These are phyloP conservation scores for Terfezia boudieri DNA, from an alignment of 495 filamentous ascomycete species.

Conservation along the genomic window DNA sequence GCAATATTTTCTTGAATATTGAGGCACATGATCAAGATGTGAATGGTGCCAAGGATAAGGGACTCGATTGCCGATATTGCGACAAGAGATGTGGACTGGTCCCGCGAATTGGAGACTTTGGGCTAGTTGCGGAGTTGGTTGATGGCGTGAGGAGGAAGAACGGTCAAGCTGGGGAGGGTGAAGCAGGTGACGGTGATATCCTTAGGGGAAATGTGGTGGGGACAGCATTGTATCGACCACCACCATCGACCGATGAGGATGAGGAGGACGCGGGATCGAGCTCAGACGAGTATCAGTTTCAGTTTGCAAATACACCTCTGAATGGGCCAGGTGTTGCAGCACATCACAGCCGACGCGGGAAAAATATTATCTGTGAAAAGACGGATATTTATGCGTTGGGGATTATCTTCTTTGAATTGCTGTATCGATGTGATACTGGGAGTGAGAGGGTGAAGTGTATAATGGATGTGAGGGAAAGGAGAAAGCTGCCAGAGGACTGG, in stretches of 20 bases:
- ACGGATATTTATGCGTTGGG: conserved; percentile 27
- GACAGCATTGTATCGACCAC: neutral
- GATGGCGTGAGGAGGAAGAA: conserved; percentile 2
- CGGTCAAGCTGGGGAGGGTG: neutral
- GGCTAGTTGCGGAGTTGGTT: conserved; percentile 24
- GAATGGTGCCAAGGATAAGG: neutral
- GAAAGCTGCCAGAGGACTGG: neutral
- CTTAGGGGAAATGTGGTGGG: neutral
- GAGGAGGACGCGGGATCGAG: neutral
- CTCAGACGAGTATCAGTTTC: neutral
- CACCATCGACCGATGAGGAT: neutral
- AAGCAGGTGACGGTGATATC: neutral
- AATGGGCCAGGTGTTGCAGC: neutral
- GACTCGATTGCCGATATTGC: too few relatives aligned
- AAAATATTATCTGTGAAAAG: neutral
- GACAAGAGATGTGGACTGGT: conserved; percentile 5
- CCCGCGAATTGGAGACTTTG: conserved; percentile 33
- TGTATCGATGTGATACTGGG: conserved; percentile 26
- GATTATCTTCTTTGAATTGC: conserved; percentile 27
- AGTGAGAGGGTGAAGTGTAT: conserved; percentile 20
- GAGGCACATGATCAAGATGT: conserved; percentile 50
- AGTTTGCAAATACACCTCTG: neutral
- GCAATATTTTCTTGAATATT: conserved; percentile 88
- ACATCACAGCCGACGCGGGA: neutral
- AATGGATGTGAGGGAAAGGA: neutral